phyloP scores from a whole-genome alignment of 345 rosid species.

The Citrus reticulata region DNA sequence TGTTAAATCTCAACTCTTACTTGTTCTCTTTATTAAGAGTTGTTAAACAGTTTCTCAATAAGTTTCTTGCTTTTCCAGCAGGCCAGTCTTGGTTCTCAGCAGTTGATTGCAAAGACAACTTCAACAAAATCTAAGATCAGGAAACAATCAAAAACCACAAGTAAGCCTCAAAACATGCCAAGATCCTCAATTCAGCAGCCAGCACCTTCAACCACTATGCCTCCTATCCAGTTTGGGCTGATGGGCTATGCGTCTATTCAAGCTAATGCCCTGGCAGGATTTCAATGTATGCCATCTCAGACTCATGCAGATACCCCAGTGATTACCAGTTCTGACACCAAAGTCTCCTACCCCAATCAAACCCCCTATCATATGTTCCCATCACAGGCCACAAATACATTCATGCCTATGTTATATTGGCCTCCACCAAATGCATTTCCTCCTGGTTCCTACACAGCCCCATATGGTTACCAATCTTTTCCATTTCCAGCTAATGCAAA shows the following conservation, averaged over 20 bases:
- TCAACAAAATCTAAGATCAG: conserved; percentile 31
- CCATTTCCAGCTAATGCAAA: conserved; percentile 33
- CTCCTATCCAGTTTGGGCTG: conserved; percentile 29
- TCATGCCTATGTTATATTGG: conserved; percentile 56
- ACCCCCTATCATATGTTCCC: conserved; percentile 27
- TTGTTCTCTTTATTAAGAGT: not conserved
- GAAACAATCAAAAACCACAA: conserved; percentile 24
- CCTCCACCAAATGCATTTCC: conserved; percentile 39
- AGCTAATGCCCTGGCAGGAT: conserved; percentile 26
- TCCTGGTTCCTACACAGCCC: conserved; percentile 27
- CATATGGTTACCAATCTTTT: conserved; percentile 29
- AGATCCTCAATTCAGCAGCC: conserved; percentile 21
- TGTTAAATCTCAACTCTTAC: conserved; percentile 22
- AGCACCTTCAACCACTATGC: conserved; percentile 10
- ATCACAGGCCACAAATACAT: conserved; percentile 32
- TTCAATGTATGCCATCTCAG: conserved; percentile 24
- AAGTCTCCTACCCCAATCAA: conserved; percentile 30
- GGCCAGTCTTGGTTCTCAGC: conserved; percentile 23
- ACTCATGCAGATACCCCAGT: conserved; percentile 1
- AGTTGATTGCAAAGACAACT: conserved; percentile 17
- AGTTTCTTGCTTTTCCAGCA: conserved; percentile 14
- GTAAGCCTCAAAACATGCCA: conserved; percentile 14
- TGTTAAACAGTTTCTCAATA: conserved; percentile 1
- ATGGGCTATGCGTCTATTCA: conserved; percentile 28
- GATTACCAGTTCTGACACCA: conserved; percentile 8